A percentile compares a stretch with the other conserved stretches of the same genome.
These are phyloP conservation scores for Didymella arachidicola DNA, from an alignment of 2,329 filamentous ascomycete species.

Conservation along the genomic window DNA sequence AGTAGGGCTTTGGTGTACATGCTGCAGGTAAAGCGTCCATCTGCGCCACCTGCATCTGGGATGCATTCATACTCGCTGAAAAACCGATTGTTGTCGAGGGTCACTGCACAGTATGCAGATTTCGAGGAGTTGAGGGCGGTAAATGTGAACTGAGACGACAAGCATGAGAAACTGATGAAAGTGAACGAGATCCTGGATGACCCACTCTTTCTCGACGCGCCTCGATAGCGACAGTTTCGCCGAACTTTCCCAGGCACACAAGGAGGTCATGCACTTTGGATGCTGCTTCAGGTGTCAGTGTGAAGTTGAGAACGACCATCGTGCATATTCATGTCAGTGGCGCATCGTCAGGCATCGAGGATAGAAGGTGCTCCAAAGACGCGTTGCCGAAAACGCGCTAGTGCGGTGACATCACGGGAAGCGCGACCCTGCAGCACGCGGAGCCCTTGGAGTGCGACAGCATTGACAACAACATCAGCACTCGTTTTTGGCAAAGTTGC, in stretches of 20 bases:
- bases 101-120: slow-evolving; percentile 78
- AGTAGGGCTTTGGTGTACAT: slow-evolving; percentile 74
- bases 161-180: slow-evolving; percentile 30
- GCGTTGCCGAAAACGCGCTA: slow-evolving; percentile 34
- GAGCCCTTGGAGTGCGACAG: slow-evolving; percentile 5
- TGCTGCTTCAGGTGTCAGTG: slow-evolving; percentile 76
- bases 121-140: slow-evolving; percentile 82
- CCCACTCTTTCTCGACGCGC: slow-evolving; percentile 71
- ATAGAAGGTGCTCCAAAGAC: slow-evolving; percentile 3
- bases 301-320: slow-evolving; percentile 70
- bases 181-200: slow-evolving; percentile 23
- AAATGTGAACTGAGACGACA: slow-evolving; percentile 64
- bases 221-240: slow-evolving; percentile 79
- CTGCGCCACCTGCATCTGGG: slow-evolving; percentile 41
- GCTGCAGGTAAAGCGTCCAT: slow-evolving; percentile 72
- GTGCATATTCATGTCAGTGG: slow-evolving; percentile 18
- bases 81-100: slow-evolving; percentile 71
- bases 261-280: slow-evolving; percentile 75
- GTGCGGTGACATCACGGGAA: slow-evolving; percentile 25
- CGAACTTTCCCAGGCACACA: slow-evolving; percentile 79
- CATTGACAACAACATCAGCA: slow-evolving; percentile 25
- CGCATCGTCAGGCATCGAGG: not conserved
- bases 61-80: slow-evolving; percentile 76
- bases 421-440: slow-evolving; percentile 13
- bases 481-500: slow-evolving; percentile 2